Conservation (phyloP, 805 yeast genomes). For the Ogataea paraovalis region DNA sequence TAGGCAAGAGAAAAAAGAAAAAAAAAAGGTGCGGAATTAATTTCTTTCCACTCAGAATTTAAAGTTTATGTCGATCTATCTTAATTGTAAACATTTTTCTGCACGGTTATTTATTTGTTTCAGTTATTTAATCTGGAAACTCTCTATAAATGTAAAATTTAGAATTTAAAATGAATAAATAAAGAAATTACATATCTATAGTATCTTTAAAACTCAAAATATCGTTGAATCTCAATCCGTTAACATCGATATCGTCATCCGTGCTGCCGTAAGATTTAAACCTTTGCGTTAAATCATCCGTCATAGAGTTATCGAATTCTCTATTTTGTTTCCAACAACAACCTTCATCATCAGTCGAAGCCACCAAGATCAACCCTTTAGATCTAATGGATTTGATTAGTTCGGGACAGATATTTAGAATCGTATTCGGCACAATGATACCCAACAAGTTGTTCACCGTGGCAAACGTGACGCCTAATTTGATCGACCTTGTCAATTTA, state of each 20-base stretch:
- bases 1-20: no score
- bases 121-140: no score
- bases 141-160: no score
- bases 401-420: conserved; percentile 71
- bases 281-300: conserved; percentile 16
- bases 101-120: no score
- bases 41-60: no score
- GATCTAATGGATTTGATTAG: conserved; percentile 71
- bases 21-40: no score
- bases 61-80: no score
- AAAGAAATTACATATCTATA: conserved; percentile 31
- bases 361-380: conserved; percentile 81
- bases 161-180: neutral
- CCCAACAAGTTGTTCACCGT: conserved; percentile 82
- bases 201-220: conserved; percentile 64
- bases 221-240: conserved; percentile 64
- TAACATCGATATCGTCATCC: conserved; percentile 41
- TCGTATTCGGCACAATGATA: conserved; percentile 65
- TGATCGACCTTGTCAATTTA: conserved; percentile 60
- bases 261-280: conserved; percentile 19
- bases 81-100: no score
- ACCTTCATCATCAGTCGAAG: conserved; percentile 21
- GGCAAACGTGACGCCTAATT: conserved; percentile 80
- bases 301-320: conserved; percentile 3
- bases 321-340: conserved; percentile 1